Conservation (phyloP, 495 filamentous ascomycete genomes). For the Neurospora discreta region DNA sequence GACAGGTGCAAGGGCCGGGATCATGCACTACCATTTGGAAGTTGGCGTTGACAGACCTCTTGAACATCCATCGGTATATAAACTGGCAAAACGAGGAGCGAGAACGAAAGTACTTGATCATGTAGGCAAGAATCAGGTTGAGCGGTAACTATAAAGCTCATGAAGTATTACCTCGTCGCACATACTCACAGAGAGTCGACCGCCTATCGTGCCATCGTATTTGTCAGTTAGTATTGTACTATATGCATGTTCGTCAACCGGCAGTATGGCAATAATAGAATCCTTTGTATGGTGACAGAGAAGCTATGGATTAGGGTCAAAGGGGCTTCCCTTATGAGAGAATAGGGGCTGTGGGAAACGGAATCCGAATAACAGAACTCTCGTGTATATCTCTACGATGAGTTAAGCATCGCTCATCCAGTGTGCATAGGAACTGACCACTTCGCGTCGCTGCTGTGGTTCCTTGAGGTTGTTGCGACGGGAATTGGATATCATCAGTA, state of each 20-base stretch:
- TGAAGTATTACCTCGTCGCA: neutral
- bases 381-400: neutral
- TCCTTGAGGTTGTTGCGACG: neutral
- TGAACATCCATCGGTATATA: neutral
- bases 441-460: neutral
- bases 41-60: neutral
- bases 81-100: neutral
- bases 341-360: neutral
- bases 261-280: too few species aligned
- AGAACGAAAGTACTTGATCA: neutral
- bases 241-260: too few species aligned
- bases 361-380: too few species aligned
- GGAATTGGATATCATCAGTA: neutral
- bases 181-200: neutral
- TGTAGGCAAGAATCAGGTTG: neutral
- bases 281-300: too few species aligned
- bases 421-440: neutral
- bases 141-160: neutral
- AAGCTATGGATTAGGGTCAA: too few species aligned
- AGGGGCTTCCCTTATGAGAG: too few species aligned
- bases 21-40: neutral
- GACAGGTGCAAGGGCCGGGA: neutral
- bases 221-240: neutral
- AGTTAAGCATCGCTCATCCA: neutral
- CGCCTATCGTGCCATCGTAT: neutral